phyloP scores from a whole-genome alignment of 2,329 filamentous ascomycete species.

The Cladosporium oxysporum region DNA sequence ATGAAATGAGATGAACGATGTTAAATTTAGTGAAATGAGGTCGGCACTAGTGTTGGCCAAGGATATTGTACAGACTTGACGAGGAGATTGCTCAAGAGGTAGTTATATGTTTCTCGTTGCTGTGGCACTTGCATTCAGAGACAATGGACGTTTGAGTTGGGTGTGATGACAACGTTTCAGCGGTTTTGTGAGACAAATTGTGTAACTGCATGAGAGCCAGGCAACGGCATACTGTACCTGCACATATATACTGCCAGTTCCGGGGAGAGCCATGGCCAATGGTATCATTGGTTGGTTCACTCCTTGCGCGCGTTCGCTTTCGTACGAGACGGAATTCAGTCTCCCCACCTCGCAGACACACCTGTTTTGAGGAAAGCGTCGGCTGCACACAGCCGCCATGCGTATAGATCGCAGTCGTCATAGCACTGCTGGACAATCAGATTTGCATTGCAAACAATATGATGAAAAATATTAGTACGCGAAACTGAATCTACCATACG shows the following conservation, averaged over 20 bases:
- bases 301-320: background rate
- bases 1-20: background rate
- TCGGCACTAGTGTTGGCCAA: constrained; percentile 8
- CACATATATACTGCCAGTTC: background rate
- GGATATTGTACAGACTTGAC: background rate
- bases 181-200: background rate
- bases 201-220: background rate
- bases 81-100: background rate
- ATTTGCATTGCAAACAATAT: too few species aligned
- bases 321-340: background rate
- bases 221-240: background rate
- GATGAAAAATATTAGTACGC: background rate
- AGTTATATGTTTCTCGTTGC: constrained; percentile 2
- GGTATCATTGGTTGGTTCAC: background rate
- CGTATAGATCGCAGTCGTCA: background rate
- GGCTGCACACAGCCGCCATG: background rate
- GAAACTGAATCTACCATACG: background rate
- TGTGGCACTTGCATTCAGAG: constrained; percentile 3
- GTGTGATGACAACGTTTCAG: background rate
- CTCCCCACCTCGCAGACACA: background rate
- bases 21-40: background rate
- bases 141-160: background rate
- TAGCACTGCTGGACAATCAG: background rate
- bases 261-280: background rate
- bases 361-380: background rate